Evolutionary conservation across 331 rosid species (phyloP).

Genomic region (Quercus tomentella): DNA sequence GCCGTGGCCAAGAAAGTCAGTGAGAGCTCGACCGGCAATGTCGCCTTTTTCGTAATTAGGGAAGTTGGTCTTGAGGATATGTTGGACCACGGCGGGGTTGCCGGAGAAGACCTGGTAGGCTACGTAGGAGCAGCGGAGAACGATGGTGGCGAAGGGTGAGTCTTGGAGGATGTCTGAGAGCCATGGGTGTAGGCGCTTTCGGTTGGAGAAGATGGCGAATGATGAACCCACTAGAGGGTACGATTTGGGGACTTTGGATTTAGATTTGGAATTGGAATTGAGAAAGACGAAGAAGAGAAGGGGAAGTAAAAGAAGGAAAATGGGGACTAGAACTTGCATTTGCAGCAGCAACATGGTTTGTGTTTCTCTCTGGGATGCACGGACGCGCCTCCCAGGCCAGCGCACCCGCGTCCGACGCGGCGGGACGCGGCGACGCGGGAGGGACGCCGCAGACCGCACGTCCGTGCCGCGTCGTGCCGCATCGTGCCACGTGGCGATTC

Average conservation of each 20-base stretch:
- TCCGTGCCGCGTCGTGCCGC: too few species aligned
- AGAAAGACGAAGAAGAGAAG: neutral
- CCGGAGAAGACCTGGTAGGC: neutral
- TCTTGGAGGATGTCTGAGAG: slow-evolving; percentile 34
- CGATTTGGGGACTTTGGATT: slow-evolving; percentile 17
- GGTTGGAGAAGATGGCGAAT: slow-evolving; percentile 24
- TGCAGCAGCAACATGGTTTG: neutral
- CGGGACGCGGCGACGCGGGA: too few species aligned
- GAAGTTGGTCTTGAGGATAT: slow-evolving; percentile 35
- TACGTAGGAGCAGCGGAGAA: slow-evolving; percentile 28
- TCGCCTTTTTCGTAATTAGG: slow-evolving; percentile 25
- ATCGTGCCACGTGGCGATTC: too few species aligned
- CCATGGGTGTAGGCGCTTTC: slow-evolving; percentile 38
- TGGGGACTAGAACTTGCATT: neutral
- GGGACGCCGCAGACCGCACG: too few species aligned
- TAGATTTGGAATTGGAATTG: neutral
- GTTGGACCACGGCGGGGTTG: too few species aligned
- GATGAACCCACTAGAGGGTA: slow-evolving; percentile 29
- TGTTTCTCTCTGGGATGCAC: too few species aligned
- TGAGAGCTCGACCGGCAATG: neutral
- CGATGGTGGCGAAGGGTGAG: slow-evolving; percentile 40
- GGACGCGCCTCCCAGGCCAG: too few species aligned
- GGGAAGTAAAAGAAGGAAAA: neutral
- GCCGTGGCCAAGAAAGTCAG: slow-evolving; percentile 62
- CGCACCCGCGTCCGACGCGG: too few species aligned